Evolutionary conservation across 2,329 filamentous ascomycete genomes (phyloP), one percentile per base, ranked within the genome.

Genomic region (Sporothrix humicola): DNA sequence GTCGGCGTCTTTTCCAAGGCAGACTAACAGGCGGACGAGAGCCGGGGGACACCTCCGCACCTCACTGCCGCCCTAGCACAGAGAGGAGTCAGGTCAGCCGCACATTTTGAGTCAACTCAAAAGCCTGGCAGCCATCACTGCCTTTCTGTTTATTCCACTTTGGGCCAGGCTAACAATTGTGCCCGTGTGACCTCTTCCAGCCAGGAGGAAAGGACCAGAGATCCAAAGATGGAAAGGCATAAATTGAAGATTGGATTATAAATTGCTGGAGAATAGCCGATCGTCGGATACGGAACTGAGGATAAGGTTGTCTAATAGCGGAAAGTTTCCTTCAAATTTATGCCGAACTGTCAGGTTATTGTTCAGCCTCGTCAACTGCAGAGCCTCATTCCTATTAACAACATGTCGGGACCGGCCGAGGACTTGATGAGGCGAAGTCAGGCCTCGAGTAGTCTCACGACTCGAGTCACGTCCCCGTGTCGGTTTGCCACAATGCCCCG

Each of bases 11-110:
- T 56, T 58, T 31, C 17, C 68, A 71, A 71, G 69, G 69, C 69
- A 71, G 69, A 71, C 69, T 56, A 70, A n/a, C 31, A 69, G 68
- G 52, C 68, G 52, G 48, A 44, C n/a, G 13, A 48, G 37, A 46
- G 7, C 20, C 42, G 37, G 61, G 31, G 68, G 17, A 17, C 37
- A 46, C 37, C 52, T 58, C 50, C 52, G 68, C 52, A 37, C 31
- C 31, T 37, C 31, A 37, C 31, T 37, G 7, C 31, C 31, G 31
- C 31, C 31, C 7, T 37, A 37, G 31, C 7, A 37, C 31, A 5
- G 37, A 44, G 46, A 56, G 8, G n/a, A 8, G n/a, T 4, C 48
- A 52, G 59, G 44, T 68, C 46, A 68, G 65, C 65, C 65, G 65
- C 65, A 68, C 46, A 23, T 37, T 68, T 52, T 50, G 15, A 13